phyloP scores from a whole-genome alignment of 1,284 basidiomycete species.

The Ganoderma resinaceum region DNA sequence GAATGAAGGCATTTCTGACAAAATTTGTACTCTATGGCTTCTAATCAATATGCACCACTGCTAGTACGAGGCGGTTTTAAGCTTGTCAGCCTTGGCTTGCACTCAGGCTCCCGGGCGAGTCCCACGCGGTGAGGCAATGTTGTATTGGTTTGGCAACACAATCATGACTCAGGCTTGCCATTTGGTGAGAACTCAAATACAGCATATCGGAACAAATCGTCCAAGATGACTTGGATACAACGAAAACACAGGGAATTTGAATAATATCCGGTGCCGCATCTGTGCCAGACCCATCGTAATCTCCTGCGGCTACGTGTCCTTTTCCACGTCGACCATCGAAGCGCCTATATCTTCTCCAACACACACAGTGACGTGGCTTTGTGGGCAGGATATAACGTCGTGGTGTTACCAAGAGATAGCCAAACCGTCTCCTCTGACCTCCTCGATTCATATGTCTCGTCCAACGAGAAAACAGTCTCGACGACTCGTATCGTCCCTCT shows the following conservation, averaged over 20 bases:
- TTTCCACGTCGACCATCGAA: background rate
- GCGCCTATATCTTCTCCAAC: background rate
- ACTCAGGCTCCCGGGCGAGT: too few species aligned
- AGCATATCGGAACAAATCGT: background rate
- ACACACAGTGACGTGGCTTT: conserved; percentile 5
- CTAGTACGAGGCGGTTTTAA: background rate
- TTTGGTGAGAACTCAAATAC: background rate
- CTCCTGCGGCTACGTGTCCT: conserved; percentile 8
- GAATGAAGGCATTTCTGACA: background rate
- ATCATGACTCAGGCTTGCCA: background rate
- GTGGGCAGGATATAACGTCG: background rate
- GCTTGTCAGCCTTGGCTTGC: background rate
- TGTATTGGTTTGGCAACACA: background rate
- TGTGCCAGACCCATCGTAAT: background rate
- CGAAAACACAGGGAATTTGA: background rate
- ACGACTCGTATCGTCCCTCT: conserved; percentile 67
- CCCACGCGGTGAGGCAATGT: background rate
- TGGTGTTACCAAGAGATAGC: background rate
- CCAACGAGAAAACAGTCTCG: conserved; percentile 65
- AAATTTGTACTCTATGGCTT: background rate
- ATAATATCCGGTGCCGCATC: background rate
- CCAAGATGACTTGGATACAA: background rate
- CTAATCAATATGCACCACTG: background rate
- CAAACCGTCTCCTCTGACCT: background rate
- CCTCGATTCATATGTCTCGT: conserved; percentile 28